Conservation (phyloP, 2,329 filamentous ascomycete species). For the Penicillium sp. region DNA sequence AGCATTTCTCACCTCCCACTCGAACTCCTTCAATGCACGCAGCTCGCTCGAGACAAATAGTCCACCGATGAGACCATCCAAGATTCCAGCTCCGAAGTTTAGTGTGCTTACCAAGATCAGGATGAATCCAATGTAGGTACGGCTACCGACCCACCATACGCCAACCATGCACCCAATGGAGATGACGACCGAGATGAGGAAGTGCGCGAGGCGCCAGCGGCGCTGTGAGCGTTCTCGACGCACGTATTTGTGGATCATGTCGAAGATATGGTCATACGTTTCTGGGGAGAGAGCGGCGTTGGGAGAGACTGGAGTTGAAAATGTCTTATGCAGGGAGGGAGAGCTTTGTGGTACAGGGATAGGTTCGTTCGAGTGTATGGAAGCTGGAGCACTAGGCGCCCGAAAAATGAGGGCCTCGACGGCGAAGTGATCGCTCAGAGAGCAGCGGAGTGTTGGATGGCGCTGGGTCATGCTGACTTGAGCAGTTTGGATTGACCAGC, state of each 20-base stretch:
- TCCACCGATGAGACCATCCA: slow-evolving; percentile 81
- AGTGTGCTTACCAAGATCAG: slow-evolving; percentile 76
- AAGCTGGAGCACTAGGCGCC: slow-evolving; percentile 13
- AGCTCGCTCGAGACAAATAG: slow-evolving; percentile 83
- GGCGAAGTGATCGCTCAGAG: slow-evolving; percentile 90
- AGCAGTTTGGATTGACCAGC: slow-evolving; percentile 66
- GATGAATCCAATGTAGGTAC: slow-evolving; percentile 73
- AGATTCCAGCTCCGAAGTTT: slow-evolving; percentile 65
- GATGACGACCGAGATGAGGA: slow-evolving; percentile 60
- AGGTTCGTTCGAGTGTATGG: slow-evolving; percentile 4
- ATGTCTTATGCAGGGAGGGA: slow-evolving; percentile 14
- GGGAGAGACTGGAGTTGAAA: slow-evolving; percentile 18
- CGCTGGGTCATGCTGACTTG: slow-evolving; percentile 75
- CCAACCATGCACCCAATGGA: slow-evolving; percentile 71
- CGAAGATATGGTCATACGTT: slow-evolving; percentile 68
- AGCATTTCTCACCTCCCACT: slow-evolving; percentile 81
- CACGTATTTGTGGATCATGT: slow-evolving; percentile 63
- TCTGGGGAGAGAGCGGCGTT: slow-evolving; percentile 40
- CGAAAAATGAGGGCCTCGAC: slow-evolving; percentile 70
- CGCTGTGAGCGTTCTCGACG: slow-evolving; percentile 67
- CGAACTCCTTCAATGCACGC: slow-evolving; percentile 78
- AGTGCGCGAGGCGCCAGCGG: slow-evolving; percentile 67
- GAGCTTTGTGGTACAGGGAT: slow-evolving; percentile 5
- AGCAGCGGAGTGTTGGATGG: slow-evolving; percentile 75
- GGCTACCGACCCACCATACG: slow-evolving; percentile 70